Percentiles rank a stretch among this genome's conserved stretches.
phyloP scores from a whole-genome alignment of 345 rosid species.

The Populus euphratica region DNA sequence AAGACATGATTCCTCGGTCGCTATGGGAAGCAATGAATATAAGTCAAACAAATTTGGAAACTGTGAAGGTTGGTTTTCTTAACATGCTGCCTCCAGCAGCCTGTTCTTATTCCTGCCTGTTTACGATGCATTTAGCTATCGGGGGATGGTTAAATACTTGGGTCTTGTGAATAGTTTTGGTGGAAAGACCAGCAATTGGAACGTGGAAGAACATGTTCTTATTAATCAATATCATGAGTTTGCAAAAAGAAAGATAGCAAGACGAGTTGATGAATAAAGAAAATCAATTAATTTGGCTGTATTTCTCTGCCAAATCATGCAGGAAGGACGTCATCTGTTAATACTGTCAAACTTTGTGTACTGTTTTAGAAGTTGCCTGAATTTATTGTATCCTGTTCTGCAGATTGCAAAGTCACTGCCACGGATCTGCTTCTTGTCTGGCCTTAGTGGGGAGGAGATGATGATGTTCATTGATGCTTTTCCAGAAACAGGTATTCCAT shows the following conservation, averaged over 20 bases:
- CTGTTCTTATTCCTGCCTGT: background rate
- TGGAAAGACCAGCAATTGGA: background rate
- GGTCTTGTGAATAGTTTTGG: background rate
- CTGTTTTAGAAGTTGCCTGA: background rate
- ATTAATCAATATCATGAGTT: no score
- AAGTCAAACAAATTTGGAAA: conserved; percentile 56
- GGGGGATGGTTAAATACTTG: background rate
- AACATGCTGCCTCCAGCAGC: background rate
- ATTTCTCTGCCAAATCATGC: background rate
- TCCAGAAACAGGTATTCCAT: conserved; percentile 58
- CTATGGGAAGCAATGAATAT: conserved; percentile 79
- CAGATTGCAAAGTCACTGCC: conserved; percentile 68
- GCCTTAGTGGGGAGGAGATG: conserved; percentile 89
- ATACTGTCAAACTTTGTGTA: no score
- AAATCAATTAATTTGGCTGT: background rate
- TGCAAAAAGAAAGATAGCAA: no score
- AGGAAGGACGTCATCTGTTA: background rate
- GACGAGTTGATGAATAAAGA: no score
- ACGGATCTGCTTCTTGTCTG: conserved; percentile 78
- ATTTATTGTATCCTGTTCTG: background rate
- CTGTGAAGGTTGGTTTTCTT: conserved; percentile 45
- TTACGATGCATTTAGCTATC: background rate
- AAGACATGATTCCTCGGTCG: conserved; percentile 60
- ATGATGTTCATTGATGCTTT: conserved; percentile 93
- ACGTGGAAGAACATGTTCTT: background rate